These are phyloP conservation scores for Cladosporium phlei DNA, from an alignment of 2,329 filamentous ascomycete species.

Conservation along the genomic window DNA sequence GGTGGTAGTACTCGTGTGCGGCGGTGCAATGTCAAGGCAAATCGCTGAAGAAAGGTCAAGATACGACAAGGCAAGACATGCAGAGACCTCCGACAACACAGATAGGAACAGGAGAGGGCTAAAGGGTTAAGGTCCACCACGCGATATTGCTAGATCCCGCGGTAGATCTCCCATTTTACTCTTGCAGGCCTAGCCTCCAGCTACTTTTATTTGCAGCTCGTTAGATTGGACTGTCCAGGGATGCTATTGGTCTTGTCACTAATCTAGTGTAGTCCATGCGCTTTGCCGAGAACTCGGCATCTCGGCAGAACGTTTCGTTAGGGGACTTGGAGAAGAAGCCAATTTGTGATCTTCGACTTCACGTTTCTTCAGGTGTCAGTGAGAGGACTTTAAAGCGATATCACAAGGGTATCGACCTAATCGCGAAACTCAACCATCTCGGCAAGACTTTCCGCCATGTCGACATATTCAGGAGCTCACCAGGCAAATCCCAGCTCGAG, in stretches of 20 bases:
- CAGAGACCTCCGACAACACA: not conserved
- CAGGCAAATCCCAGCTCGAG: too few species aligned
- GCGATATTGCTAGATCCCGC: not conserved
- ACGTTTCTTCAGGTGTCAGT: too few species aligned
- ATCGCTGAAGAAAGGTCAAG: too few species aligned
- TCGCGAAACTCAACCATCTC: too few species aligned
- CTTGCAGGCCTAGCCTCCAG: not conserved
- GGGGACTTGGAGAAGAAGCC: too few species aligned
- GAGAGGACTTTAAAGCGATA: too few species aligned
- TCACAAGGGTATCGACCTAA: too few species aligned
- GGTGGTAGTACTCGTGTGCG: too few species aligned
- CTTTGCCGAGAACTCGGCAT: not conserved
- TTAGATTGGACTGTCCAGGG: not conserved
- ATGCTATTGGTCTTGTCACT: slow-evolving; percentile 2
- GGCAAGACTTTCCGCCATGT: too few species aligned
- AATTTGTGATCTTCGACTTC: too few species aligned
- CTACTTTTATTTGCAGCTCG: not conserved
- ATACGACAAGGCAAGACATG: not conserved
- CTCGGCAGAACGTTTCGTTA: not conserved
- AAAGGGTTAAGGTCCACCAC: not conserved
- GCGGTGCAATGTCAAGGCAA: too few species aligned
- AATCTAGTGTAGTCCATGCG: not conserved
- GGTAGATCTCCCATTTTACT: slow-evolving; percentile 3
- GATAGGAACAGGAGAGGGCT: slow-evolving; percentile 5
- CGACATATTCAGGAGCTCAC: too few species aligned